A percentile compares a stretch with the other conserved stretches of the same genome.
These are phyloP conservation scores for Barnettozyma siamensis DNA, from an alignment of 805 yeast species.

Conservation along the genomic window DNA sequence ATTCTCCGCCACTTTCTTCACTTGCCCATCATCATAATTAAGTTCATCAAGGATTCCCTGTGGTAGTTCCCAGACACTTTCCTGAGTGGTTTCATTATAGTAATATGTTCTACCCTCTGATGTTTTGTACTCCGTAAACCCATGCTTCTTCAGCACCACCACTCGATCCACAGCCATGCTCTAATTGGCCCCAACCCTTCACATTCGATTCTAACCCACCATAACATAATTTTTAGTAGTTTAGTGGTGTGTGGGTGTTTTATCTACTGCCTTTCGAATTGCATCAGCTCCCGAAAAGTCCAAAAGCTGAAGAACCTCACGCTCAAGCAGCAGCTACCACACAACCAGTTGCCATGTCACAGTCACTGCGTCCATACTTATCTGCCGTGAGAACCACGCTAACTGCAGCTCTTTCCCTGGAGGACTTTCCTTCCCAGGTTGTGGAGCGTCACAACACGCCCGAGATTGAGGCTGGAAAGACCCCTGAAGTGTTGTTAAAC, in stretches of 20 bases:
- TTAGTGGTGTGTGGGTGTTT: not conserved
- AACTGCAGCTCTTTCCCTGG: constrained; percentile 88
- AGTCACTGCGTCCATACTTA: constrained; percentile 91
- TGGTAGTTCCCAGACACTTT: constrained; percentile 82
- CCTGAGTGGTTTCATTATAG: constrained; percentile 55
- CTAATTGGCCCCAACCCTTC: not conserved
- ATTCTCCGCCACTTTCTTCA: constrained; percentile 1
- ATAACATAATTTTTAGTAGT: too few relatives aligned
- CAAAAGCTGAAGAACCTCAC: not conserved
- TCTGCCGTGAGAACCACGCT: constrained; percentile 90
- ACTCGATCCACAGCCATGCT: not conserved
- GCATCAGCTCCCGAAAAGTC: not conserved
- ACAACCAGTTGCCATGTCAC: constrained; percentile 48
- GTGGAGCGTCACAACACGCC: constrained; percentile 98
- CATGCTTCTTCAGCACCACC: constrained; percentile 36
- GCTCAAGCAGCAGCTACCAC: not conserved
- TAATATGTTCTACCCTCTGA: constrained; percentile 63
- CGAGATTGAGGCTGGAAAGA: constrained; percentile 82
- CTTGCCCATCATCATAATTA: not conserved
- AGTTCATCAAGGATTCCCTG: constrained; percentile 33
- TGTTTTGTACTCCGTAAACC: constrained; percentile 47
- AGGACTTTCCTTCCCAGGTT: constrained; percentile 90
- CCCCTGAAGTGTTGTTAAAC: constrained; percentile 79
- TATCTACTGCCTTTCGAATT: not conserved
- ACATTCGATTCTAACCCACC: too few relatives aligned